phyloP scores from a whole-genome alignment of 2,329 filamentous ascomycete species.

The Metarhizium humberi region DNA sequence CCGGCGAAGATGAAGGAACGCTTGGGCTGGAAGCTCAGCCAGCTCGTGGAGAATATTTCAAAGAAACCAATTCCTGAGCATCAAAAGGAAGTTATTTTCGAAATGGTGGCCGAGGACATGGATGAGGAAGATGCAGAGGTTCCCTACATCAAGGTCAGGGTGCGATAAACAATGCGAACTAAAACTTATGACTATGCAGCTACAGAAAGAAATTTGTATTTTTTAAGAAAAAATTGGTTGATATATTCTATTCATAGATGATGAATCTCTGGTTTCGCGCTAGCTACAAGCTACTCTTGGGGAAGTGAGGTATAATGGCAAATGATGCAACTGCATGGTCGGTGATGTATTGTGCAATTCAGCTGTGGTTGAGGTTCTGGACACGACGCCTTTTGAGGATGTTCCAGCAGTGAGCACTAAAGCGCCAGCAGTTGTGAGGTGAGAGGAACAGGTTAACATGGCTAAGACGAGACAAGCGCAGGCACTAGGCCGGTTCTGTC shows the following conservation, averaged over 20 bases:
- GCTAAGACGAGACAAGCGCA: constrained; percentile 37
- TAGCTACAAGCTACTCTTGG: background rate
- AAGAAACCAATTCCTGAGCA: constrained; percentile 87
- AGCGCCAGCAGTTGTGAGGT: no score
- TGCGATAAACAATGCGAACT: constrained; percentile 24
- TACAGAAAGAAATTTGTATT: background rate
- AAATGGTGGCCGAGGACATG: constrained; percentile 84
- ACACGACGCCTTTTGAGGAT: no score
- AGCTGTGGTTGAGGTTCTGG: no score
- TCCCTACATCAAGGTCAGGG: constrained; percentile 87
- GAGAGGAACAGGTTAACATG: background rate
- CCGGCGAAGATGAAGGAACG: constrained; percentile 72
- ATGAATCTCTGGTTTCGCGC: no score
- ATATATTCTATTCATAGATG: background rate
- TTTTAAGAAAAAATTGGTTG: background rate
- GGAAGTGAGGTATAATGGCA: background rate
- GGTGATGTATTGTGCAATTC: no score
- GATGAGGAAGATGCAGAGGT: constrained; percentile 93
- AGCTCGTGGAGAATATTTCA: constrained; percentile 79
- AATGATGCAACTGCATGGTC: background rate
- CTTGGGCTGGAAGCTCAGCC: constrained; percentile 72
- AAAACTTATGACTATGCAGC: constrained; percentile 5
- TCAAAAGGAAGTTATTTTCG: constrained; percentile 93
- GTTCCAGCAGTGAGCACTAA: no score
- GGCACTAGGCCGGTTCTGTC: background rate